These are phyloP conservation scores for Allantophomopsis cytisporea DNA, from an alignment of 2,329 filamentous ascomycete species.

Conservation along the genomic window DNA sequence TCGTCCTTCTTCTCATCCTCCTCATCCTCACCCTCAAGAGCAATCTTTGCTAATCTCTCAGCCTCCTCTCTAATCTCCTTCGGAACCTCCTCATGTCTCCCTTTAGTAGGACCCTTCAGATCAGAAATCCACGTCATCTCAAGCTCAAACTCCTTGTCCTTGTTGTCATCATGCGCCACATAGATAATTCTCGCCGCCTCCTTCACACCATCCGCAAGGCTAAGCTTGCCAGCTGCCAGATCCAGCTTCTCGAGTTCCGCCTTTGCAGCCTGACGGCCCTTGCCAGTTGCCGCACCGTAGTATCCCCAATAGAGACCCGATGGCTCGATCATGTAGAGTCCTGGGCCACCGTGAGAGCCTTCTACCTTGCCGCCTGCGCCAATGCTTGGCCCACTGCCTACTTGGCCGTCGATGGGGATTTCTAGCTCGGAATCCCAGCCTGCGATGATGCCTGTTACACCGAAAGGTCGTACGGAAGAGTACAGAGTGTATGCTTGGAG, in stretches of 20 bases:
- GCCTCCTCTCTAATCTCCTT: slow-evolving; percentile 85
- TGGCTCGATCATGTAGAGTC: slow-evolving; percentile 97
- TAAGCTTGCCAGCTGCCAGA: slow-evolving; percentile 62
- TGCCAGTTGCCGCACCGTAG: slow-evolving; percentile 94
- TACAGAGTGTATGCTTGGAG: slow-evolving; percentile 97
- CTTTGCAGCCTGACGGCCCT: slow-evolving; percentile 93
- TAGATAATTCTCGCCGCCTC: slow-evolving; percentile 96
- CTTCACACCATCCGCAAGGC: slow-evolving; percentile 79
- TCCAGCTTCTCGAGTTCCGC: slow-evolving; percentile 97
- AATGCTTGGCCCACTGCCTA: slow-evolving; percentile 63
- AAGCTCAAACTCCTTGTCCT: slow-evolving; percentile 98
- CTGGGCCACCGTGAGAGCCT: slow-evolving; percentile 73
- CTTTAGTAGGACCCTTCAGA: slow-evolving; percentile 76
- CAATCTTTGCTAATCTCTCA: slow-evolving; percentile 82
- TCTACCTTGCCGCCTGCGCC: slow-evolving; percentile 76
- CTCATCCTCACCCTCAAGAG: slow-evolving; percentile 74
- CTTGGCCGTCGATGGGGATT: slow-evolving; percentile 76
- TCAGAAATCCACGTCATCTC: slow-evolving; percentile 98
- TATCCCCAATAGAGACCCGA: slow-evolving; percentile 98
- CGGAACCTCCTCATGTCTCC: slow-evolving; percentile 84
- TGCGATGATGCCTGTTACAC: slow-evolving; percentile 86
- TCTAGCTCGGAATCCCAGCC: slow-evolving; percentile 88
- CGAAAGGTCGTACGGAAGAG: slow-evolving; percentile 91
- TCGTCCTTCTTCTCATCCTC: slow-evolving; percentile 57
- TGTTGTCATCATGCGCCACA: slow-evolving; percentile 95